Evolutionary conservation across 768 basidiomycete species (phyloP).

Genomic region (Naganishia onofrii): DNA sequence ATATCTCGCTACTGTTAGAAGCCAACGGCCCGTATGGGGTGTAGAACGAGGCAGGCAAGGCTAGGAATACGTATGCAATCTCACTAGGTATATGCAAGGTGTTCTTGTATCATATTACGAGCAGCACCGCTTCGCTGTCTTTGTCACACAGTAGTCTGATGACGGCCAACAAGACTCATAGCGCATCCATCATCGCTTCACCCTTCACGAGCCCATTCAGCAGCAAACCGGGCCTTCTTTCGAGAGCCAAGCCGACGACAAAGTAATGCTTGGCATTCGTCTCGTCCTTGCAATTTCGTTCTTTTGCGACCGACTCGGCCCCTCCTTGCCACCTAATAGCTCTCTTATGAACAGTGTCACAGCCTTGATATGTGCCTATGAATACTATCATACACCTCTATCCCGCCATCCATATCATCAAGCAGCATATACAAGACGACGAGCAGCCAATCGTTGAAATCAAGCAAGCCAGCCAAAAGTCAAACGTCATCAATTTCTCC

Average conservation of each 20-base stretch:
- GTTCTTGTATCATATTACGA: no score
- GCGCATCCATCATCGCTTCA: not conserved
- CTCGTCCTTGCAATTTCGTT: constrained; percentile 7
- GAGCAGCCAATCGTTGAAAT: not conserved
- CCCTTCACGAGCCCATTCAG: not conserved
- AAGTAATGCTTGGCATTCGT: constrained; percentile 13
- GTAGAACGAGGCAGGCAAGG: not conserved
- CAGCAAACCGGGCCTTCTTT: not conserved
- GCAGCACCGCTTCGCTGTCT: no score
- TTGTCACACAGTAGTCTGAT: no score
- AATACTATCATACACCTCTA: no score
- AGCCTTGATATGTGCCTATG: not conserved
- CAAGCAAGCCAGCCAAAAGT: not conserved
- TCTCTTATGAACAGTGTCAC: no score
- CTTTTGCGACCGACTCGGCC: no score
- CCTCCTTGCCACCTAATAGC: not conserved
- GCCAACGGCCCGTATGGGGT: constrained; percentile 17
- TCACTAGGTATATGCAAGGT: no score
- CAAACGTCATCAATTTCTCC: constrained; percentile 18
- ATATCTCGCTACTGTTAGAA: constrained; percentile 14
- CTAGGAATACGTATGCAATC: not conserved
- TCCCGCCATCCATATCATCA: no score
- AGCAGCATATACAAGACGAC: not conserved
- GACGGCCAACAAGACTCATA: no score
- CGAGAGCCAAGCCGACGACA: constrained; percentile 2